Conservation (phyloP, 352 stramenopile species). For the Phytophthora pini region DNA sequence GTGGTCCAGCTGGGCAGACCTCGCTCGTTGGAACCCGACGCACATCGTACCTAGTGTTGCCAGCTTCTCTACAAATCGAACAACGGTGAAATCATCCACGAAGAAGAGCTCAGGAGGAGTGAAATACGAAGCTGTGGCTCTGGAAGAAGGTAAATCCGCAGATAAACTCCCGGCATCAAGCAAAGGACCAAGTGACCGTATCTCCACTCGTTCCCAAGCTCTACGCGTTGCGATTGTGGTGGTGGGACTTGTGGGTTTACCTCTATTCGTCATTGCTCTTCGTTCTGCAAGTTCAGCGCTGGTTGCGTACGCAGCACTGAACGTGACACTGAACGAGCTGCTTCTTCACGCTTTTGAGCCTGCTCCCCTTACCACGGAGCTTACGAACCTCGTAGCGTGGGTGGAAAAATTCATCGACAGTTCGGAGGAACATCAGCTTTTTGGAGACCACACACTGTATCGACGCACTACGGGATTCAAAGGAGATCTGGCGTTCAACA, state of each 20-base stretch:
- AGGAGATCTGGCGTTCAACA: conserved; percentile 8
- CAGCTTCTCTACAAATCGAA: neutral
- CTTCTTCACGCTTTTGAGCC: conserved; percentile 10
- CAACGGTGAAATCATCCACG: neutral
- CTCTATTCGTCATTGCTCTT: neutral
- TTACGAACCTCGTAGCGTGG: conserved; percentile 1
- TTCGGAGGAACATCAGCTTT: neutral
- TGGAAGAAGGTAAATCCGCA: neutral
- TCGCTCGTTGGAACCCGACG: conserved; percentile 6
- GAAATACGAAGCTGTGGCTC: conserved; percentile 1
- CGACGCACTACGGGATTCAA: conserved; percentile 9
- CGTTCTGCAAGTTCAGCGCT: conserved; percentile 2
- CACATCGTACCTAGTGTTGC: conserved; percentile 1
- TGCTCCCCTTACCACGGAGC: neutral
- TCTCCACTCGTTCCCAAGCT: neutral
- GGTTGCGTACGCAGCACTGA: conserved; percentile 7
- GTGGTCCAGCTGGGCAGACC: conserved; percentile 3
- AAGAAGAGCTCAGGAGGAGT: neutral
- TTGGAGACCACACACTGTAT: conserved; percentile 1
- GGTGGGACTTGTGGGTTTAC: neutral
- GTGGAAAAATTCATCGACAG: conserved; percentile 1
- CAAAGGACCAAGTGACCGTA: neutral
- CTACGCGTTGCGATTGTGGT: conserved; percentile 3
- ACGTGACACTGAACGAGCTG: conserved; percentile 10
- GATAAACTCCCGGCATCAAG: neutral